Evolutionary conservation across 805 yeast species (phyloP), one percentile per base, ranked within the genome.

Genomic region (Torulaspora franciscae): DNA sequence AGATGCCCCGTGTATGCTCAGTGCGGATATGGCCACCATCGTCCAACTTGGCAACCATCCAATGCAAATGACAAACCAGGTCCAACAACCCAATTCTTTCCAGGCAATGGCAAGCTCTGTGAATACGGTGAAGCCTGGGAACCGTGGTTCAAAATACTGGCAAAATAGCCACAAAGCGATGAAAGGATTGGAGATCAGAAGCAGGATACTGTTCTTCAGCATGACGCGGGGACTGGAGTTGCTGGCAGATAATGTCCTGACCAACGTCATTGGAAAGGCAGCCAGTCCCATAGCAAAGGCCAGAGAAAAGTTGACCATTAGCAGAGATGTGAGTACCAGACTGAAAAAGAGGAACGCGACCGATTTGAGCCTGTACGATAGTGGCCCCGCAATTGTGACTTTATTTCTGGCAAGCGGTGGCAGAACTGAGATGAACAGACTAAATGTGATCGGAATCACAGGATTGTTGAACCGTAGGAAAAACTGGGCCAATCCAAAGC

Each of bases 11-110:
- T 25, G 37, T 48, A 35, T 34, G 30, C 38, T 17, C 13, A 52
- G 10, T 2, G 54, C 32, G 2, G 72, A 66, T n/a, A 59, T 37
- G 1, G 64, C 62, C 9, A 67, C 54, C 11, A 68, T 55, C 3
- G 80, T 35, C 98, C 98, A 91, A 4, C 80, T 74, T 3, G 97
- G 95, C 30, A 81, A 62, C 95, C 96, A 89, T 0, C 88, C 85
- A 33, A 82, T 67, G 32, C 80, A 70, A 1, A 89, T 60, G 19
- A 85, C 75, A 45, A 78, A 74, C 90, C 95, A 88, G 0, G 95
- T 85, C 91, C 95, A 88, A 47, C 85, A 81, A 45, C 83, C 84
- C 45, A 85, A 66, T 30, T 80, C 77, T 22, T 69, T 58, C 83
- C 90, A 86, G 3, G 87, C 79, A 23, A 76, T 70, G 8, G 81